Evolutionary conservation across 345 rosid species (phyloP), one percentile per base, ranked within the genome.

Genomic region (Brassica rapa): DNA sequence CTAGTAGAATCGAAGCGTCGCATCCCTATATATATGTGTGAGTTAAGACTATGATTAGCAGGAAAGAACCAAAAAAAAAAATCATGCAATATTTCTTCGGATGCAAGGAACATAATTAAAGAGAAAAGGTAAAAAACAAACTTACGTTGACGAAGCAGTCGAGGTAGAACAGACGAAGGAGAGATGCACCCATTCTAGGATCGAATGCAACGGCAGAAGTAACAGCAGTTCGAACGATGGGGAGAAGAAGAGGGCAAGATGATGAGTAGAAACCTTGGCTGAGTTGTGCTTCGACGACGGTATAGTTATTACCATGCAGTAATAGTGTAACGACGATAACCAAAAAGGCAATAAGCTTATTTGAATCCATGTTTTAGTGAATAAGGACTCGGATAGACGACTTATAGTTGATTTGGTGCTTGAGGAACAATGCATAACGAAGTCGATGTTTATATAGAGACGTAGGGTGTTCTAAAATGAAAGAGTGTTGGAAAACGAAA

Each of bases 141-240:
- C 75, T 82, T 89, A 94, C 98, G 49, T 92, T 94, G 71, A 94
- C 97, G 49, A 94, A 94, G 74, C 98, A 94, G 46, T 94, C 98
- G 14, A 90, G 98, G 89, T 90, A 94, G 87, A 86, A 87, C 69
- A 94, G 80, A 66, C 98, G 96, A 72, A 94, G 88, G 55, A 94
- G 72, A 12, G 97, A 92, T 15, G 97, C 98, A 2, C 97, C 97
- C 80, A 86, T 84, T 3, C 93, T 76, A 33, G 87, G 64, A 82
- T 92, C 86, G 4, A 72, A 81, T 1, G 10, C 43, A 16, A 92
- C 76, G 23, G 97, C 93, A 1, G 90, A 81, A 0, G 55, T 82
- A 27, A 90, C 83, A 7, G 76, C 57, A 0, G 93, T 74, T 74
- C 67, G 80, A 29, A 94, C 90, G 2, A 88, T 68, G 2, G 88